These are phyloP conservation scores for Colletotrichum zoysiae DNA, from an alignment of 2,329 filamentous ascomycete genomes.

Conservation along the genomic window DNA sequence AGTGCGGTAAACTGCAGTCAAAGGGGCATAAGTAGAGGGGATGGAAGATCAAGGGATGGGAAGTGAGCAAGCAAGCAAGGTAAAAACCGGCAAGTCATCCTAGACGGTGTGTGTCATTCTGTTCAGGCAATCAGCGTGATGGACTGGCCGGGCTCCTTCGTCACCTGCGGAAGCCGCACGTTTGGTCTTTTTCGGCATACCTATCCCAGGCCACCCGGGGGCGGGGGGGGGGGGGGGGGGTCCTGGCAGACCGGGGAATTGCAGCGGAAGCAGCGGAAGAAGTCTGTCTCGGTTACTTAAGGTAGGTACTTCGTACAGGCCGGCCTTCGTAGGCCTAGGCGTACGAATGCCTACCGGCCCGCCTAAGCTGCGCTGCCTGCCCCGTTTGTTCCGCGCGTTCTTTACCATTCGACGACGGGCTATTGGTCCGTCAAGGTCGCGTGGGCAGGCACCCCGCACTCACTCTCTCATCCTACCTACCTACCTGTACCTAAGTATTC, in stretches of 20 bases:
- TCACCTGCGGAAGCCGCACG: not conserved
- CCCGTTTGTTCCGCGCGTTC: conserved; percentile 1
- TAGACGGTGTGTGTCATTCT: not conserved
- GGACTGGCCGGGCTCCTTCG: not conserved
- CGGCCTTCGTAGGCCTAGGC: no score
- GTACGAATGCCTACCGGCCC: no score
- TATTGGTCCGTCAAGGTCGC: conserved; percentile 28
- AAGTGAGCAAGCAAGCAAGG: no score
- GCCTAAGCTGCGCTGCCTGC: not conserved
- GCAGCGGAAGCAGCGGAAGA: not conserved
- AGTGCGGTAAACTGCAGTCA: not conserved
- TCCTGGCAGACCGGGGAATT: not conserved
- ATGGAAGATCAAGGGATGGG: no score
- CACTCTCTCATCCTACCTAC: not conserved
- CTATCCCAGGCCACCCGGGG: not conserved
- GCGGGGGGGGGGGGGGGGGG: not conserved
- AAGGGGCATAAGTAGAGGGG: not conserved
- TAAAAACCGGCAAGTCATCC: not conserved
- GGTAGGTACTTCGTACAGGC: no score
- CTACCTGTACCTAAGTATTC: no score
- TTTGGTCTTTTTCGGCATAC: not conserved
- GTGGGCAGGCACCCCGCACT: conserved; percentile 31
- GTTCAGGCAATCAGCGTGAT: not conserved
- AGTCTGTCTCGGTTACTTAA: conserved; percentile 36
- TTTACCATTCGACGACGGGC: conserved; percentile 15